phyloP scores from a whole-genome alignment of 225 moss, liverwort and hornwort genomes.

The Neckera pumila region DNA sequence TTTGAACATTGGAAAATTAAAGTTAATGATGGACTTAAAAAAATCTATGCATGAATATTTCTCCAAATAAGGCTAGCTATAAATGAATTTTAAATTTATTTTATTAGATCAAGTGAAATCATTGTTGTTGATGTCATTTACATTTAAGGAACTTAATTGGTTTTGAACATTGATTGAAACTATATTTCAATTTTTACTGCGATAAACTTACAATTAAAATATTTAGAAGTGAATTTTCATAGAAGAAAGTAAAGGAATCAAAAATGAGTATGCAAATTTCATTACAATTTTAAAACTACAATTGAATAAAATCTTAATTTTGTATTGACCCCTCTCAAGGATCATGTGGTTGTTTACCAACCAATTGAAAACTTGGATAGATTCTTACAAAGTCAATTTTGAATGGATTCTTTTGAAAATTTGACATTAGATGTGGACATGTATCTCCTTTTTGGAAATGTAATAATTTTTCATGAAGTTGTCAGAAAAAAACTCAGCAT shows the following conservation, averaged over 20 bases:
- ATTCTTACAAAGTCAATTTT: background rate
- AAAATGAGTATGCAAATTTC: background rate
- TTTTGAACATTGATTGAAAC: no score
- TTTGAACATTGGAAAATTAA: background rate
- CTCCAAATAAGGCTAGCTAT: background rate
- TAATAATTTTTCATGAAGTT: background rate
- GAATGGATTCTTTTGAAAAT: background rate
- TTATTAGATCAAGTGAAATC: background rate
- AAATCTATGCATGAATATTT: background rate
- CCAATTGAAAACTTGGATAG: background rate
- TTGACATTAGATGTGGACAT: no score
- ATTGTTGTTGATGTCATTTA: background rate
- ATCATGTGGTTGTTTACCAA: background rate
- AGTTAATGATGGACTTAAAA: background rate
- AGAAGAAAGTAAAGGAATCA: background rate
- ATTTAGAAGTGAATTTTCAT: background rate
- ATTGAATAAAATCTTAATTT: background rate
- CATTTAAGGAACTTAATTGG: background rate
- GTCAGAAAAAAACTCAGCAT: fast-evolving
- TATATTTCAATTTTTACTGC: background rate
- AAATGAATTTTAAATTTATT: background rate
- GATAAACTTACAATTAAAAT: no score
- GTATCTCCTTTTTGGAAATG: fast-evolving
- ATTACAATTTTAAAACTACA: no score
- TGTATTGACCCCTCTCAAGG: no score